A percentile compares a stretch with the other conserved stretches of the same genome.
Conservation (phyloP, 2,329 filamentous ascomycete species). For the Fusarium brevicatenulatum region DNA sequence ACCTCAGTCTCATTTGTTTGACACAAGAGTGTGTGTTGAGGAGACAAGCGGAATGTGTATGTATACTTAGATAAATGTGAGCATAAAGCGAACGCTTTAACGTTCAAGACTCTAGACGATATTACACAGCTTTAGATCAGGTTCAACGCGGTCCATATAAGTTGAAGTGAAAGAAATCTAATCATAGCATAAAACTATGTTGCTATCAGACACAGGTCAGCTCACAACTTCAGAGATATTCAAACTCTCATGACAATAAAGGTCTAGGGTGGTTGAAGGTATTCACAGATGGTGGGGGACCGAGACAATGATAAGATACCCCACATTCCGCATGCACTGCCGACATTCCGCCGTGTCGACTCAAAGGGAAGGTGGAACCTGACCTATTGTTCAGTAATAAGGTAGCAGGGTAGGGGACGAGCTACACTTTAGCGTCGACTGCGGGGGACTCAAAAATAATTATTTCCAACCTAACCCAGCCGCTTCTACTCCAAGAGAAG, state of each 20-base stretch:
- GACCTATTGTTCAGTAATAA: background rate
- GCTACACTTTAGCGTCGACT: conserved; percentile 34
- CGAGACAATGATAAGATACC: conserved; percentile 35
- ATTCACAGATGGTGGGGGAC: conserved; percentile 17
- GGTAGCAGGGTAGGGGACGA: conserved; percentile 39
- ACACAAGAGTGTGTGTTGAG: too few relatives aligned
- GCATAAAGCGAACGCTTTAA: background rate
- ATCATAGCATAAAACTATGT: background rate
- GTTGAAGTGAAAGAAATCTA: rapidly evolving
- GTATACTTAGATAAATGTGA: too few relatives aligned
- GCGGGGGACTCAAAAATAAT: conserved; percentile 43
- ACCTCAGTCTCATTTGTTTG: background rate
- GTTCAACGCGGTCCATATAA: too few relatives aligned
- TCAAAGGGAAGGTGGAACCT: background rate
- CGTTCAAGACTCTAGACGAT: rapidly evolving
- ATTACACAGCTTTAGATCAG: background rate
- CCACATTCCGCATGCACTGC: conserved; percentile 24
- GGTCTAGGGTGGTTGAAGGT: conserved; percentile 27
- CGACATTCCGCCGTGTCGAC: conserved; percentile 12
- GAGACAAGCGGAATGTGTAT: rapidly evolving
- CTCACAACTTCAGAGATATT: background rate
- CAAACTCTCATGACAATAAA: background rate
- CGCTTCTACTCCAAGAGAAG: conserved; percentile 7
- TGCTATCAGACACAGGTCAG: too few relatives aligned
- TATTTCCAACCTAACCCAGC: conserved; percentile 33